Evolutionary conservation across 2,329 filamentous ascomycete genomes (phyloP).

Genomic region (Penicillium olsonii): DNA sequence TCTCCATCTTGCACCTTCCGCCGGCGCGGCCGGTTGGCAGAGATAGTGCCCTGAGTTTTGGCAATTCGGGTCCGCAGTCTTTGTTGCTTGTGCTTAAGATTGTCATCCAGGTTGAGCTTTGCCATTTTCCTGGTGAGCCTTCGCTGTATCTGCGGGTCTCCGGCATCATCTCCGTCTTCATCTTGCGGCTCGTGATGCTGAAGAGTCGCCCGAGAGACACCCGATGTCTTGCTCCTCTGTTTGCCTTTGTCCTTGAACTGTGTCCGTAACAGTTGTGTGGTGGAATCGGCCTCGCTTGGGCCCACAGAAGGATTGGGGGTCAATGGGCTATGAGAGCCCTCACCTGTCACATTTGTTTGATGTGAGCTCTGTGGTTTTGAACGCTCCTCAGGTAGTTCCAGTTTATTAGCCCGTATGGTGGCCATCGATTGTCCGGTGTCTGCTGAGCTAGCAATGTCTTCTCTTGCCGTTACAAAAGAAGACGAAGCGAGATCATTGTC

Average conservation of each 20-base stretch:
- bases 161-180: constrained; percentile 18
- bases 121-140: constrained; percentile 39
- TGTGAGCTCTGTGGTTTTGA: constrained; percentile 13
- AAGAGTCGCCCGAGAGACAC: constrained; percentile 23
- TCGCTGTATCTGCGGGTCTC: constrained; percentile 14
- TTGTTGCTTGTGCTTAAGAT: constrained; percentile 42
- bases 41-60: constrained; percentile 38
- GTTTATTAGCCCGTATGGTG: constrained; percentile 8
- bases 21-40: constrained; percentile 35
- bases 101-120: constrained; percentile 48
- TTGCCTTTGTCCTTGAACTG: constrained; percentile 25
- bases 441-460: constrained; percentile 20
- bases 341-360: constrained; percentile 18
- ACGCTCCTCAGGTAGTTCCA: constrained; percentile 5
- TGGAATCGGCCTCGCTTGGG: constrained; percentile 36
- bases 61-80: constrained; percentile 41
- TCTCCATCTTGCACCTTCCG: constrained; percentile 56
- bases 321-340: constrained; percentile 20
- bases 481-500: constrained; percentile 23
- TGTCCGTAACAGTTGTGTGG: constrained; percentile 34
- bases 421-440: constrained; percentile 18
- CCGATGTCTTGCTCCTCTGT: constrained; percentile 16
- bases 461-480: constrained; percentile 36
- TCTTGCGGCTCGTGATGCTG: constrained; percentile 38
- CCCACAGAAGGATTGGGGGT: constrained; percentile 22